Percentiles rank a stretch among this genome's conserved stretches.
These are phyloP conservation scores for Lablab purpureus DNA, from an alignment of 306 rosid species.

Conservation along the genomic window DNA sequence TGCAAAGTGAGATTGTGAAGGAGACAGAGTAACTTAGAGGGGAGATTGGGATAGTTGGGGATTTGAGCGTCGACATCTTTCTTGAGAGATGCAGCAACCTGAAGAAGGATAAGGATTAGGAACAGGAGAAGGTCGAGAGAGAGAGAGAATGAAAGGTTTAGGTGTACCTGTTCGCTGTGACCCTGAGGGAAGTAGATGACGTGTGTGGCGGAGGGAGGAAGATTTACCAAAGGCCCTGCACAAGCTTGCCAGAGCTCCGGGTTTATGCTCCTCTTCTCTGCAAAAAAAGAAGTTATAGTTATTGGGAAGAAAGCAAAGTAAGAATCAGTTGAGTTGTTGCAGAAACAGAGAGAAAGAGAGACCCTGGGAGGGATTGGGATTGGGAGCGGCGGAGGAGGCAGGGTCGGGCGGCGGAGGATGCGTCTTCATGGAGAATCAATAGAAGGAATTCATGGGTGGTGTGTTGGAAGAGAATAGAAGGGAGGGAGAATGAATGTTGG, in stretches of 20 bases:
- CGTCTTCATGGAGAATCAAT: conserved; percentile 58
- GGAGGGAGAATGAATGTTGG: background rate
- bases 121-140: too few species aligned
- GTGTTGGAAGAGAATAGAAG: background rate
- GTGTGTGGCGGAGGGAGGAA: conserved; percentile 87
- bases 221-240: conserved; percentile 92
- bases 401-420: conserved; percentile 56
- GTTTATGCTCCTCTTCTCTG: conserved; percentile 70
- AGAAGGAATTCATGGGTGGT: background rate
- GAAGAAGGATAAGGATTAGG: background rate
- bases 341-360: conserved; percentile 1
- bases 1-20: conserved; percentile 91
- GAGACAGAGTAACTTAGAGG: conserved; percentile 77
- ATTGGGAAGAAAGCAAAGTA: background rate
- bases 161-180: conserved; percentile 72
- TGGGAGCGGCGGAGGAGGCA: conserved; percentile 45
- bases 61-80: conserved; percentile 81
- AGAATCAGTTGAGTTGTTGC: background rate
- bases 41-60: conserved; percentile 89
- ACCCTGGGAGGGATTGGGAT: conserved; percentile 57
- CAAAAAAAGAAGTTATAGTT: background rate
- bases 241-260: conserved; percentile 97
- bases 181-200: conserved; percentile 97
- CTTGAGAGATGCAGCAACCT: conserved; percentile 89
- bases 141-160: background rate